Evolutionary conservation across 2,329 filamentous ascomycete species (phyloP).

Genomic region (Beauveria varroae): DNA sequence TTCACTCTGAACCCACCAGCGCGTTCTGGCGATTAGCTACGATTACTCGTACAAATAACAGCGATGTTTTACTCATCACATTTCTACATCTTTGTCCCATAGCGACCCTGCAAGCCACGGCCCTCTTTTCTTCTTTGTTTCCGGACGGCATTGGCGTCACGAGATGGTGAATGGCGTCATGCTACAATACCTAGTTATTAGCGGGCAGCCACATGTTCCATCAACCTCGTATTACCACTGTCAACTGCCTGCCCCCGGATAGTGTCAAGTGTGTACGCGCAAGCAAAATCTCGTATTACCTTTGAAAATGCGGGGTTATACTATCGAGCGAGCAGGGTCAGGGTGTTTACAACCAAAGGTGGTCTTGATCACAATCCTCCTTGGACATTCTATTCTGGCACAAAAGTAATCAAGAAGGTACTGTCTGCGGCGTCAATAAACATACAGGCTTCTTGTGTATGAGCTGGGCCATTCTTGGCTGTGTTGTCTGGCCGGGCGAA

Average conservation of each 20-base stretch:
- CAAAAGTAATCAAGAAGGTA: too few relatives aligned
- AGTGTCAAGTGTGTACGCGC: background rate
- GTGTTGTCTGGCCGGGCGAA: too few relatives aligned
- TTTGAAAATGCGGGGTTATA: background rate
- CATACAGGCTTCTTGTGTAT: too few relatives aligned
- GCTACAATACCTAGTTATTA: background rate
- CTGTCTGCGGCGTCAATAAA: too few relatives aligned
- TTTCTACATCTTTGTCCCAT: background rate
- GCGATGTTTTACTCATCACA: background rate
- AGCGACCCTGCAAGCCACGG: background rate
- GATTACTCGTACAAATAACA: background rate
- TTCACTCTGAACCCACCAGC: background rate
- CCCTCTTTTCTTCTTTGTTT: background rate
- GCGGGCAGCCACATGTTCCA: background rate
- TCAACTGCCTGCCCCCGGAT: background rate
- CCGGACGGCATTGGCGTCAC: background rate
- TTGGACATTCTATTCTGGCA: too few relatives aligned
- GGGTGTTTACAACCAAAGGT: background rate
- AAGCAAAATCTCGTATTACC: constrained; percentile 3
- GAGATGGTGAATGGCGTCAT: background rate
- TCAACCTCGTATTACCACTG: background rate
- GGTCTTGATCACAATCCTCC: background rate
- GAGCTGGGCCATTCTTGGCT: too few relatives aligned
- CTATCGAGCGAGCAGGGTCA: background rate
- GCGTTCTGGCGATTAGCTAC: background rate